These are phyloP conservation scores for Hibiscus syriacus DNA, from an alignment of 345 rosid genomes.

Conservation along the genomic window DNA sequence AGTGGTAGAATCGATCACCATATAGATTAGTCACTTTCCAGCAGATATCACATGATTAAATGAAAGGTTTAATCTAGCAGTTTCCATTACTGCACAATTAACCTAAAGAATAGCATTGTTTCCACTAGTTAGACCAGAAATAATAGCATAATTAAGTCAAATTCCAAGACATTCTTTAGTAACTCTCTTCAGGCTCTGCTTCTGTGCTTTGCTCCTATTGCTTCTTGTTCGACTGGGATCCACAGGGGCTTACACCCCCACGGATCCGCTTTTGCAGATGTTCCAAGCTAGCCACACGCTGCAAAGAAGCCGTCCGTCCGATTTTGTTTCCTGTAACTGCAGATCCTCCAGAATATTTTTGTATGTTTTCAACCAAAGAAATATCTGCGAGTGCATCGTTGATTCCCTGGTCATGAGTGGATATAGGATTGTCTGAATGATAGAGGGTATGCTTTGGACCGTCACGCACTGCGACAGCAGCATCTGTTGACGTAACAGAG, in stretches of 20 bases:
- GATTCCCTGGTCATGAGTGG: conserved; percentile 24
- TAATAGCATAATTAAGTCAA: not conserved
- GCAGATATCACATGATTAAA: not conserved
- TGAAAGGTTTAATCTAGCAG: not conserved
- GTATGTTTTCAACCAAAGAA: conserved; percentile 37
- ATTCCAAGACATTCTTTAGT: conserved; percentile 3
- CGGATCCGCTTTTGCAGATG: conserved; percentile 81
- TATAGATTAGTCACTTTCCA: not conserved
- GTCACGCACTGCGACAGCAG: conserved; percentile 50
- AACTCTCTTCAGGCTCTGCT: not conserved
- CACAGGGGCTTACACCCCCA: conserved; percentile 29
- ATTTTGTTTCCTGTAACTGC: conserved; percentile 41
- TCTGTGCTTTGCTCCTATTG: conserved; percentile 10
- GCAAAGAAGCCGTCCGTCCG: conserved; percentile 60
- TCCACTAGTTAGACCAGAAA: not conserved
- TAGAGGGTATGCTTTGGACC: conserved; percentile 28
- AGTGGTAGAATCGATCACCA: not conserved
- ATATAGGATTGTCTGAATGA: conserved; percentile 22
- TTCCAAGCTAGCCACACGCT: conserved; percentile 85
- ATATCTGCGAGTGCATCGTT: conserved; percentile 32
- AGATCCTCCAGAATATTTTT: conserved; percentile 22
- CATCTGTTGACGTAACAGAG: conserved; percentile 44
- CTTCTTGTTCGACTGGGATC: conserved; percentile 17
- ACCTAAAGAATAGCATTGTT: not conserved
- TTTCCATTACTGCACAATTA: not conserved